These are phyloP conservation scores for Stentor roeselii DNA, from an alignment of 73 alveolate species.

Conservation along the genomic window DNA sequence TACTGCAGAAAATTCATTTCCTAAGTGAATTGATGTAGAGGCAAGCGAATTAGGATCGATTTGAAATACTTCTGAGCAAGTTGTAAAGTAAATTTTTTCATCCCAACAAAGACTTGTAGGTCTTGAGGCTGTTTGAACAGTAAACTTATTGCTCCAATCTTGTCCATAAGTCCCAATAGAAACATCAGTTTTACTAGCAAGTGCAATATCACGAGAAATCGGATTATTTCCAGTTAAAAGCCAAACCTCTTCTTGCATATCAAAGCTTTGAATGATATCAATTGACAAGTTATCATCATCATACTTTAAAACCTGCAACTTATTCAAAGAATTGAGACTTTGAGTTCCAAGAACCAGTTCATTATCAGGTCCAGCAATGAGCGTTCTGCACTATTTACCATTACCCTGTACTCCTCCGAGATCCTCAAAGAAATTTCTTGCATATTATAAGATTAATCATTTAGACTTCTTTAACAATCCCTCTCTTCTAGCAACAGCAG, in stretches of 20 bases:
- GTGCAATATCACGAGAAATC: not conserved
- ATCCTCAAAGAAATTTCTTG: slow-evolving; percentile 9
- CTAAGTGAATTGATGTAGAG: not conserved
- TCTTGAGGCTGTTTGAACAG: not conserved
- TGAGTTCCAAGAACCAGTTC: slow-evolving; percentile 19
- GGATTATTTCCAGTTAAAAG: not conserved
- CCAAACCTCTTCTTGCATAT: not conserved
- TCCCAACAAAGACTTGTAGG: not conserved
- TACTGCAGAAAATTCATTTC: not conserved
- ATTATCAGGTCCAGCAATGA: not conserved
- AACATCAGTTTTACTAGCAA: not conserved
- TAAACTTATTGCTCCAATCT: not conserved
- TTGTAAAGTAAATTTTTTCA: not conserved
- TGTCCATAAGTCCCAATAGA: not conserved
- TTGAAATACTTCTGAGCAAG: not conserved
- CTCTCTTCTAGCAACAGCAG: too few species aligned
- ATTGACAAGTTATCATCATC: not conserved
- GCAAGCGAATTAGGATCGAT: not conserved
- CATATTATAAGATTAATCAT: slow-evolving; percentile 1
- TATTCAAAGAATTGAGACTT: slow-evolving; percentile 1
- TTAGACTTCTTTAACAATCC: too few species aligned
- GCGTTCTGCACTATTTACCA: slow-evolving; percentile 10
- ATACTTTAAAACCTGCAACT: not conserved
- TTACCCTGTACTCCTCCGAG: not conserved
- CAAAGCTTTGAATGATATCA: not conserved